Conservation (phyloP, 176 grass and related monocot species). For the Tillandsia fasciculata region DNA sequence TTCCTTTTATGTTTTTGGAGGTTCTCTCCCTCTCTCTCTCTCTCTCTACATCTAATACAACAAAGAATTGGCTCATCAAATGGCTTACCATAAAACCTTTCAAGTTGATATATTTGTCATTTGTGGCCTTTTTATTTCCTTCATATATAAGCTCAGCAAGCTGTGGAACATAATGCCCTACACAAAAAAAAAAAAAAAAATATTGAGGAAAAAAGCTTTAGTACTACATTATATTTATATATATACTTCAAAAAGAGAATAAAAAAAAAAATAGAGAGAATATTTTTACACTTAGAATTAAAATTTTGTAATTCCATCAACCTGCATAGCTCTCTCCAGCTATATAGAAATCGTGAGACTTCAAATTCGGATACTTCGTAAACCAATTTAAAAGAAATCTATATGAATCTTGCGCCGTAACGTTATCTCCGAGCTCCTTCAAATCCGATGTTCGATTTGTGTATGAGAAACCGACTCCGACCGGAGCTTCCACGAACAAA, state of each 20-base stretch:
- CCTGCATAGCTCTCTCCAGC: constrained; percentile 94
- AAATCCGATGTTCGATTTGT: constrained; percentile 64
- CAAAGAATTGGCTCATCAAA: not conserved
- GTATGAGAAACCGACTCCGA: constrained; percentile 94
- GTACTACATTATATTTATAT: not conserved
- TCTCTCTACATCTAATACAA: no score
- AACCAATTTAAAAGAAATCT: constrained; percentile 72
- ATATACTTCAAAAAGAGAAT: not conserved
- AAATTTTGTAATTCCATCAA: constrained; percentile 2
- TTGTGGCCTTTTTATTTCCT: constrained; percentile 51
- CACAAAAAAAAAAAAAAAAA: not conserved
- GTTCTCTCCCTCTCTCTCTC: no score
- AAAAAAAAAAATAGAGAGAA: not conserved
- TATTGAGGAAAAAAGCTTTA: not conserved
- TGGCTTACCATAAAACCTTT: constrained; percentile 86
- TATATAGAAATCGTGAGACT: constrained; percentile 65
- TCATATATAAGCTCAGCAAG: constrained; percentile 83
- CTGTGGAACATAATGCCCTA: constrained; percentile 95
- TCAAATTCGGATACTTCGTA: constrained; percentile 70
- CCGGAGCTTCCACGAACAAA: constrained; percentile 80
- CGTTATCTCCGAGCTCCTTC: constrained; percentile 50
- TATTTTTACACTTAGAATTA: not conserved
- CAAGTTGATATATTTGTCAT: constrained; percentile 52
- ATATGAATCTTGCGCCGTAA: constrained; percentile 66
- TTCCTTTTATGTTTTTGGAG: not conserved